These are phyloP conservation scores for Prunus dulcis DNA, from an alignment of 306 rosid genomes.

Conservation along the genomic window DNA sequence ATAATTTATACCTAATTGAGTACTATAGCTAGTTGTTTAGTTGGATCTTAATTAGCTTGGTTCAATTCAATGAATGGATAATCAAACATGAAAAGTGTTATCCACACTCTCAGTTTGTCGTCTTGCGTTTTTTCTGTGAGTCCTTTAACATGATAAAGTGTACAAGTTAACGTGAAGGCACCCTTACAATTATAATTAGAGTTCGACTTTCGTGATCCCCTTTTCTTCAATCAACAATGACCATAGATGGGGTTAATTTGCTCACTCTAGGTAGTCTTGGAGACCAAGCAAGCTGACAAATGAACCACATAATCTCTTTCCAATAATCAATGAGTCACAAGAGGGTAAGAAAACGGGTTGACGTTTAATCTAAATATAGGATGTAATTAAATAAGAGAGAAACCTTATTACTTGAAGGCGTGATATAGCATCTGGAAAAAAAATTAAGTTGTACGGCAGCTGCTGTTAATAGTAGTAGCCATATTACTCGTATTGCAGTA, in stretches of 20 bases:
- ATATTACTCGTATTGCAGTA: neutral
- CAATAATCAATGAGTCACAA: neutral
- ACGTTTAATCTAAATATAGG: neutral
- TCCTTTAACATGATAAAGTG: neutral
- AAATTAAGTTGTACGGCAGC: neutral
- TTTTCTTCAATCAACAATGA: neutral
- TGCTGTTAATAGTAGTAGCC: conserved; percentile 8
- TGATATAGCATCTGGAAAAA: conserved; percentile 3
- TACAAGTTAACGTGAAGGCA: neutral
- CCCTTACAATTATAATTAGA: neutral
- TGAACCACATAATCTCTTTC: neutral
- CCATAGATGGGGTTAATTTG: neutral
- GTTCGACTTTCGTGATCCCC: neutral
- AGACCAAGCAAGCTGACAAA: conserved; percentile 8
- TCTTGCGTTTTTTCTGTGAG: neutral
- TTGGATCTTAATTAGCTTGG: conserved; percentile 1
- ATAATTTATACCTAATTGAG: neutral
- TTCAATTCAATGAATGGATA: neutral
- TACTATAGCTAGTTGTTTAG: conserved; percentile 17
- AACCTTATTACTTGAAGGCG: neutral
- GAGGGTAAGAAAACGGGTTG: neutral
- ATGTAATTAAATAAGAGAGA: neutral
- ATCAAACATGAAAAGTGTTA: neutral
- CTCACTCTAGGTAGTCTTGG: neutral
- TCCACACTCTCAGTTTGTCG: neutral